Evolutionary conservation across 2,329 filamentous ascomycete genomes (phyloP).

Genomic region (Penicillium aurantiogriseum): DNA sequence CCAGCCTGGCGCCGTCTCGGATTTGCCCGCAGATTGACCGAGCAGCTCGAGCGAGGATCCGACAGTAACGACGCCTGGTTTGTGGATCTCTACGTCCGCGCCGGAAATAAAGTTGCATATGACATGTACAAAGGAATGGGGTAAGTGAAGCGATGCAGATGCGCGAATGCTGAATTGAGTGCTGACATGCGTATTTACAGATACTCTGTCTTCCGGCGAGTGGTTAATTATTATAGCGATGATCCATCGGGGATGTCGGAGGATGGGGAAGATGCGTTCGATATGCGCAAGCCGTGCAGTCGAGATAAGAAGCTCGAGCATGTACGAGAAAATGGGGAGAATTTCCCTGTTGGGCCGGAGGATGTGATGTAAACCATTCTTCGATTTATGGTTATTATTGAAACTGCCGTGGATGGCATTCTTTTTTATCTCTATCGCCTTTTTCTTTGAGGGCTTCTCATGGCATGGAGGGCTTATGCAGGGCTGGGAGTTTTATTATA

Average conservation of each 20-base stretch:
- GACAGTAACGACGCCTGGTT: slow-evolving; percentile 88
- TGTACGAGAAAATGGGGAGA: slow-evolving; percentile 76
- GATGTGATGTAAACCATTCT: slow-evolving; percentile 57
- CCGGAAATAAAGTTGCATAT: slow-evolving; percentile 84
- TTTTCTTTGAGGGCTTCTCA: background rate
- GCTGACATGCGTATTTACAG: slow-evolving; percentile 29
- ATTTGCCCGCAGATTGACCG: slow-evolving; percentile 78
- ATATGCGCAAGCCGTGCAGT: slow-evolving; percentile 91
- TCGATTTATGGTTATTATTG: background rate
- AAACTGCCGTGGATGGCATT: background rate
- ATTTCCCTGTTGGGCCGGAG: slow-evolving; percentile 71
- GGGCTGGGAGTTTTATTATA: background rate
- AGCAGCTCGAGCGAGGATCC: slow-evolving; percentile 76
- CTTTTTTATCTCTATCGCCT: background rate
- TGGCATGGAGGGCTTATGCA: background rate
- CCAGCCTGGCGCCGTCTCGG: slow-evolving; percentile 82
- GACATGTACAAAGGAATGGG: slow-evolving; percentile 87
- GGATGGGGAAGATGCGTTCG: slow-evolving; percentile 79
- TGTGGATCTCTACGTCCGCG: slow-evolving; percentile 89
- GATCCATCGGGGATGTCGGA: slow-evolving; percentile 62
- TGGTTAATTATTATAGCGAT: slow-evolving; percentile 91
- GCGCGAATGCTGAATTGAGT: background rate
- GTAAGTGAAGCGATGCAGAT: slow-evolving; percentile 42
- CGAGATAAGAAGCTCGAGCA: slow-evolving; percentile 75
- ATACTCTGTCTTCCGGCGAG: slow-evolving; percentile 81